Conservation (phyloP, 2,329 filamentous ascomycete species). For the Pseudonectria foliicola region DNA sequence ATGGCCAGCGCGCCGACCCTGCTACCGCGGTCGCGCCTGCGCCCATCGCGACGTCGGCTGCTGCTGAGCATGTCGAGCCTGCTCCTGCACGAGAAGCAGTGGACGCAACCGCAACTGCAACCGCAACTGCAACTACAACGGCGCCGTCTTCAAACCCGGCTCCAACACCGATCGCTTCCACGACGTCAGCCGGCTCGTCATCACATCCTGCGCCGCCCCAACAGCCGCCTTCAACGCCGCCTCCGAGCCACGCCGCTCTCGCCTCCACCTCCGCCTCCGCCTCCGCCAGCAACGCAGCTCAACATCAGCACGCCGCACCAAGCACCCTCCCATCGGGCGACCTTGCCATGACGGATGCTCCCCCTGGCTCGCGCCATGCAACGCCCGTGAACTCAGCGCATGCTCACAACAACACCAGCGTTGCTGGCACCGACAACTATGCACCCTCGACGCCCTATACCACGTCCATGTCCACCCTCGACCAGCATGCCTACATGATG, state of each 20-base stretch:
- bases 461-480: slow-evolving; percentile 24
- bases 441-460: slow-evolving; percentile 28
- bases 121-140: slow-evolving; percentile 5
- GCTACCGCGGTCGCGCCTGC: slow-evolving; percentile 12
- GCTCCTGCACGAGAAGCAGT: background rate
- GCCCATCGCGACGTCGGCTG: slow-evolving; percentile 1
- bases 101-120: slow-evolving; percentile 6
- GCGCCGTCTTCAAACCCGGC: slow-evolving; percentile 3
- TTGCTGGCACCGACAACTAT: slow-evolving; percentile 19
- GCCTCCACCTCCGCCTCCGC: slow-evolving; percentile 8
- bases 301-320: slow-evolving; percentile 6
- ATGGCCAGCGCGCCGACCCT: slow-evolving; percentile 16
- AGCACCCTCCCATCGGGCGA: slow-evolving; percentile 10
- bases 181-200: background rate
- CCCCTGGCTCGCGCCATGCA: slow-evolving; percentile 11
- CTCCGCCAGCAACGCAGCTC: slow-evolving; percentile 7
- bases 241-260: slow-evolving; percentile 7
- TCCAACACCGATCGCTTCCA: background rate
- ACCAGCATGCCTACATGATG: slow-evolving; percentile 38
- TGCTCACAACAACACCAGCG: slow-evolving; percentile 7
- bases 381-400: slow-evolving; percentile 13
- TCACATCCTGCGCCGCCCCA: slow-evolving; percentile 2
- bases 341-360: slow-evolving; percentile 16
- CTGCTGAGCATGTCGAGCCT: too few relatives aligned
- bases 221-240: slow-evolving; percentile 14